Evolutionary conservation across 768 basidiomycete species (phyloP).

Genomic region (Tylopilus rubrobrunneus): DNA sequence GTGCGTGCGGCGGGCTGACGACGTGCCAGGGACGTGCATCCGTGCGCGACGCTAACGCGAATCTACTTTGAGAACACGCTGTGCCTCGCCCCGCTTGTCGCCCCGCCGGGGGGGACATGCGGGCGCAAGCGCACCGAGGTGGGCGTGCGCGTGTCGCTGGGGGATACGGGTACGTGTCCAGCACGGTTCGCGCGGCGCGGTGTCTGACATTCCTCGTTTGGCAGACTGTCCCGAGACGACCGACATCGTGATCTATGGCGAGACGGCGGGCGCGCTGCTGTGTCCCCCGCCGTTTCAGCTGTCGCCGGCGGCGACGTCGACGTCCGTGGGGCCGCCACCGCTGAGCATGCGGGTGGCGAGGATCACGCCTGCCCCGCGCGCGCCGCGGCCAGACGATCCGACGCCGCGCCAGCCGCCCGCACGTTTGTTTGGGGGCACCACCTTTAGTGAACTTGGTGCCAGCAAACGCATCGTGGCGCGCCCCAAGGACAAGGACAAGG

Average conservation of each 20-base stretch:
- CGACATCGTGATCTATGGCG: slow-evolving; percentile 56
- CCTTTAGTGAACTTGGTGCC: slow-evolving; percentile 15
- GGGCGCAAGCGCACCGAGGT: slow-evolving; percentile 38
- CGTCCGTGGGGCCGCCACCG: slow-evolving; percentile 19
- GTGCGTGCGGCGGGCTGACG: background rate
- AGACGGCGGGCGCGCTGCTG: slow-evolving; percentile 24
- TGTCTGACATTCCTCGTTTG: background rate
- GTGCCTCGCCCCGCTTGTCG: slow-evolving; percentile 43
- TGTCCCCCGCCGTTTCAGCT: background rate
- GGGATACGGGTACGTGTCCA: slow-evolving; percentile 51
- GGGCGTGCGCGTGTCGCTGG: slow-evolving; percentile 66
- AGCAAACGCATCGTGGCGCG: slow-evolving; percentile 22
- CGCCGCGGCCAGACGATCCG: slow-evolving; percentile 73
- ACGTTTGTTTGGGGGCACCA: slow-evolving; percentile 15
- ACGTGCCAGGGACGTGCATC: slow-evolving; percentile 63
- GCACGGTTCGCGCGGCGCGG: background rate
- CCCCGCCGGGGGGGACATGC: slow-evolving; percentile 18
- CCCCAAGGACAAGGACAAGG: slow-evolving; percentile 1
- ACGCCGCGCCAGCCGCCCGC: slow-evolving; percentile 67
- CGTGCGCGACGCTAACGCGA: slow-evolving; percentile 53
- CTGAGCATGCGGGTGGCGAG: slow-evolving; percentile 52
- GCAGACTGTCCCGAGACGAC: slow-evolving; percentile 68
- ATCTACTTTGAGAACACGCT: slow-evolving; percentile 72
- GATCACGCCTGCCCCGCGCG: slow-evolving; percentile 41
- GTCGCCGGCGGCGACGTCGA: slow-evolving; percentile 16